Evolutionary conservation across 768 basidiomycete species (phyloP), one percentile per base, ranked within the genome.

Genomic region (Kwoniella dejecticola): DNA sequence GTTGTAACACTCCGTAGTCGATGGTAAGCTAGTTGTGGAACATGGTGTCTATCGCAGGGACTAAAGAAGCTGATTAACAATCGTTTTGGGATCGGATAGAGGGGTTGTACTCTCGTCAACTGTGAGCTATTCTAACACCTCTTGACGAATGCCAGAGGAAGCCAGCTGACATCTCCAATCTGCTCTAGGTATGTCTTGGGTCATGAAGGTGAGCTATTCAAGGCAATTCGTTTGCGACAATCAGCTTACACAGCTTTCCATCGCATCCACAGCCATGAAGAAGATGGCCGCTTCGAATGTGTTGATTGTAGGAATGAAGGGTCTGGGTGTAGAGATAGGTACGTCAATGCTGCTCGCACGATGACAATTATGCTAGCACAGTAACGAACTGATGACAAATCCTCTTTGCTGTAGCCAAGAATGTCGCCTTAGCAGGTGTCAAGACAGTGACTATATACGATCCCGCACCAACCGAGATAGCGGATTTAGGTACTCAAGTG

Each of bases 201-300:
- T 29, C 92, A 97, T 78, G 94, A 97, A 85, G 94, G 94, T 91
- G 67, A 66, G 78, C 56, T 45, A 15, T n/a, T 10, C 29, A 46
- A 21, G 17, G 17, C 26, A 5, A 19, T 11, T n/a, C 3, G 8
- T 19, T 17, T 2, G 10, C 57, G 53, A 54, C 38, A 3, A 19
- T 42, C 17, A 26, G 2, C 15, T 52, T 38, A 52, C 24, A 24
- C 4, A 71, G 23, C 45, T 65, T 79, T 50, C 81, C 52, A 30
- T 8, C 21, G 29, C n/a, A 45, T 26, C 46, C 23, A 24, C 30
- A 97, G 95, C 95, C 45, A 98, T 98, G 96, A 96, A 96, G 84
- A 88, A 88, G 75, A 98, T 99, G 96, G 95, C 96, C 6, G 83
- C 85, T 15, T 97, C 94, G 36, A 96, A 96, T 75, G 89, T 98